Base-by-base conservation (phyloP, 345 rosid genomes). In the Rhodamnia rubescens region DNA sequence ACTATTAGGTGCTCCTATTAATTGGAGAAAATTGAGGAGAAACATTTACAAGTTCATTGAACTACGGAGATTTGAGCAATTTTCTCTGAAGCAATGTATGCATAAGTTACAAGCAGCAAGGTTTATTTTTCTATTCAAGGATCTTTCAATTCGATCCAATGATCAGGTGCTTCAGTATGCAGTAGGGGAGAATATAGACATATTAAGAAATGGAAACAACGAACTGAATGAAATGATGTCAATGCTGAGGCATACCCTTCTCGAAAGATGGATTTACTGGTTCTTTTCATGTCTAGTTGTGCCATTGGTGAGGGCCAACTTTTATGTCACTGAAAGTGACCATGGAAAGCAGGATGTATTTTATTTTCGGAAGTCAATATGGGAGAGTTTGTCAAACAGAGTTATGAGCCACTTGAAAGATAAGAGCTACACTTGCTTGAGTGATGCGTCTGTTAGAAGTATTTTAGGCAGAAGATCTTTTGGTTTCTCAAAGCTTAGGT, bases 241-340 rank as follows among this genome's bases (percentile, higher is more conserved):
- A 85, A 81, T 87, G 85, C 58, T 89, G 85, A 94, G 92, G 89
- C 91, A 91, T 15, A 83, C 85, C 87, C 90, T 94, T 84, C 84
- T 93, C 22, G 85, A 83, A 74, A 94, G 91, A 87, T 96, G 98
- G 98, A 92, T 94, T 84, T 89, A 89, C 88, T 95, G 99, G 99
- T 90, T 95, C 83, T 96, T 96, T 85, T 88, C 92, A 16, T 85
- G 56, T 89, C 85, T 96, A 85, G 92, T 96, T 86, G 93, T 91
- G 86, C 95, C 96, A 80, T 21, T 96, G 85, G 89, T 95, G 57
- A 90, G n/a, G 89, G 90, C 95, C 82, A 91, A 95, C 88, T 96
- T 96, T 90, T 94, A 95, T 85, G 93, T 90, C 81, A 94, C 98
- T 53, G 98, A 96, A 93, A 94, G 88, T 86, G 94, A 94, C 89